phyloP scores from a whole-genome alignment of 2,329 filamentous ascomycete genomes.

The Fusarium bulbicola region DNA sequence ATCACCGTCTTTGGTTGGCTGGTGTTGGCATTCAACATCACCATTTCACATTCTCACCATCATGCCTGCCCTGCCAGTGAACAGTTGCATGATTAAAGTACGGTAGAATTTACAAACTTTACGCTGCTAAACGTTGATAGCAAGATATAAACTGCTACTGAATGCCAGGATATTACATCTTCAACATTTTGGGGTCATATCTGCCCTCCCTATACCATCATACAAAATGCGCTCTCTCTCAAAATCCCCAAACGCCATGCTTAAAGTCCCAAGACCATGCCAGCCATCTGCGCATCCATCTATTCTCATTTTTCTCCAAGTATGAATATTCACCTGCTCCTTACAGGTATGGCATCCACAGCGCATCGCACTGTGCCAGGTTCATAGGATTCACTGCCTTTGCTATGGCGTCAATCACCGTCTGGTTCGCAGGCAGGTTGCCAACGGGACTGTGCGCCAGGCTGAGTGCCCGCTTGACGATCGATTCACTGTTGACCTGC shows the following conservation, averaged over 20 bases:
- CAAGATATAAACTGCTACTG: neutral
- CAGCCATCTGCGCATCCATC: constrained; percentile 1
- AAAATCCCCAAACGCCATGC: constrained; percentile 42
- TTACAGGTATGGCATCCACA: constrained; percentile 98
- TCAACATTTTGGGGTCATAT: constrained; percentile 10
- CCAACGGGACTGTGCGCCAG: constrained; percentile 81
- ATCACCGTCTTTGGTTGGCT: neutral
- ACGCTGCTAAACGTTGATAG: neutral
- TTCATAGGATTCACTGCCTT: constrained; percentile 92
- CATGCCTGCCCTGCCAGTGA: neutral
- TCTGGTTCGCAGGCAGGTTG: constrained; percentile 94
- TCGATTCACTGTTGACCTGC: constrained; percentile 85
- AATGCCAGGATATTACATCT: neutral
- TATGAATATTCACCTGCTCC: constrained; percentile 5
- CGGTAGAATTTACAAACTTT: neutral
- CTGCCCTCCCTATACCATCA: constrained; percentile 3
- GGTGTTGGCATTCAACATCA: neutral
- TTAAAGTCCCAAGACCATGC: constrained; percentile 37
- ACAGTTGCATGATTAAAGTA: neutral
- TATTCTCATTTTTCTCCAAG: constrained; percentile 4
- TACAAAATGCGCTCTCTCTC: constrained; percentile 23
- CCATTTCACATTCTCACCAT: neutral
- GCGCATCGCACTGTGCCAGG: constrained; percentile 84
- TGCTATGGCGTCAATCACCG: constrained; percentile 93
- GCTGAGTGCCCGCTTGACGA: constrained; percentile 89